A percentile compares a stretch with the other conserved stretches of the same genome.
Conservation (phyloP, 257 asterid species). For the Scutellaria baicalensis region DNA sequence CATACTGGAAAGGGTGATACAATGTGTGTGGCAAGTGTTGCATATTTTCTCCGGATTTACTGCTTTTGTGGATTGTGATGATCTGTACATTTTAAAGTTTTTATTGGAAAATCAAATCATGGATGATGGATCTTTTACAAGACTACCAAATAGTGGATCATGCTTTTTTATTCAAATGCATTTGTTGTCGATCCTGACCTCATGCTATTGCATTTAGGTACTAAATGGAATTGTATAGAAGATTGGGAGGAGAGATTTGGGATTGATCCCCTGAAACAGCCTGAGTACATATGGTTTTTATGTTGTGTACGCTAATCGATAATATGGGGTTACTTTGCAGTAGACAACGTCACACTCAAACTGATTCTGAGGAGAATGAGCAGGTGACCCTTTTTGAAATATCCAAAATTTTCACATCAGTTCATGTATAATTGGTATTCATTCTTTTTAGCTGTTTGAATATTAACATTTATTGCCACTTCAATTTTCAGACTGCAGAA, state of each 20-base stretch:
- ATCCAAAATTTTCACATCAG: background rate
- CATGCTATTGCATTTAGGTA: conserved; percentile 14
- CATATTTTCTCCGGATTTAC: background rate
- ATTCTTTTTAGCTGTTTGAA: background rate
- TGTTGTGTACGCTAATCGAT: conserved; percentile 37
- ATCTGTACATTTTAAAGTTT: background rate
- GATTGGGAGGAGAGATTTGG: conserved; percentile 15
- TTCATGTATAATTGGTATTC: conserved; percentile 1
- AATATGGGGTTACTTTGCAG: conserved; percentile 94
- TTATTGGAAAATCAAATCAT: background rate
- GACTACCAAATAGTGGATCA: background rate
- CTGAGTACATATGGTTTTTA: conserved; percentile 32
- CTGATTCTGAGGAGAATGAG: conserved; percentile 79
- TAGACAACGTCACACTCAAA: conserved; percentile 58
- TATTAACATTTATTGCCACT: background rate
- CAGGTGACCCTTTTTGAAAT: conserved; percentile 46
- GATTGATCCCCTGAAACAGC: conserved; percentile 29
- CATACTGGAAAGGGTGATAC: background rate
- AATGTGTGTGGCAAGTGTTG: background rate
- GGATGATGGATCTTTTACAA: background rate
- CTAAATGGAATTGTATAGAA: conserved; percentile 20
- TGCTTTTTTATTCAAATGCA: background rate
- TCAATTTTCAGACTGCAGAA: conserved; percentile 71
- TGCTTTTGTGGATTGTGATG: background rate
- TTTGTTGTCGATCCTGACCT: background rate